These are phyloP conservation scores for Aspergillus saccharolyticus DNA, from an alignment of 495 filamentous ascomycete genomes.

Conservation along the genomic window DNA sequence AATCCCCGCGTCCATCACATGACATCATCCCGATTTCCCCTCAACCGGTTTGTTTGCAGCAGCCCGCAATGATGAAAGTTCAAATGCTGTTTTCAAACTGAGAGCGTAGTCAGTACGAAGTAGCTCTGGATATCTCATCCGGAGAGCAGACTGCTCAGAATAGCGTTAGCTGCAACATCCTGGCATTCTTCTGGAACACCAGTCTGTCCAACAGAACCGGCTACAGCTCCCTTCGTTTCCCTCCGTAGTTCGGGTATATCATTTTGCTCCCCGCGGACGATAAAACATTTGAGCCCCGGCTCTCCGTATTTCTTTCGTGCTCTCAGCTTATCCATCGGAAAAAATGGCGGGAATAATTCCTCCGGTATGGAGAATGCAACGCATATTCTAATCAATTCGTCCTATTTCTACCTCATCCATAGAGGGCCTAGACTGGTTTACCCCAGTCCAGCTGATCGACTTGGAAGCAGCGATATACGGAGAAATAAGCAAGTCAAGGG, in stretches of 20 bases:
- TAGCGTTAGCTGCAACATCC: neutral
- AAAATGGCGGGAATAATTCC: constrained; percentile 28
- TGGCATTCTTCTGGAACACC: neutral
- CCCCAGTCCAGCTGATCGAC: constrained; percentile 14
- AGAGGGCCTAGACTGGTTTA: constrained; percentile 10
- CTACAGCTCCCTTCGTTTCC: neutral
- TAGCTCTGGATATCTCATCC: too few relatives aligned
- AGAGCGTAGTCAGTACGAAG: too few relatives aligned
- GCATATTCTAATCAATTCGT: constrained; percentile 27
- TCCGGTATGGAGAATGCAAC: constrained; percentile 6
- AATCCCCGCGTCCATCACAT: constrained; percentile 26
- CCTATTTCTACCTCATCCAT: constrained; percentile 12
- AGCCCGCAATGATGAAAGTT: neutral
- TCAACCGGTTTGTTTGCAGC: neutral
- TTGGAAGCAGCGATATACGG: too few relatives aligned
- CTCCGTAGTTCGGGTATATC: neutral
- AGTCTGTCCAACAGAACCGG: neutral
- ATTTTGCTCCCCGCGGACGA: constrained; percentile 9
- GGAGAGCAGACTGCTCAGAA: too few relatives aligned
- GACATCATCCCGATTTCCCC: constrained; percentile 19
- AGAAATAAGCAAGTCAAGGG: neutral
- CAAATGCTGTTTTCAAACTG: neutral
- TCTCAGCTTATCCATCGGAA: constrained; percentile 16
- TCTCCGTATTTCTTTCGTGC: constrained; percentile 42
- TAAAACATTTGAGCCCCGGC: constrained; percentile 24